Base-by-base conservation (phyloP, 352 stramenopile genomes). In the Globisporangium spiculum region DNA sequence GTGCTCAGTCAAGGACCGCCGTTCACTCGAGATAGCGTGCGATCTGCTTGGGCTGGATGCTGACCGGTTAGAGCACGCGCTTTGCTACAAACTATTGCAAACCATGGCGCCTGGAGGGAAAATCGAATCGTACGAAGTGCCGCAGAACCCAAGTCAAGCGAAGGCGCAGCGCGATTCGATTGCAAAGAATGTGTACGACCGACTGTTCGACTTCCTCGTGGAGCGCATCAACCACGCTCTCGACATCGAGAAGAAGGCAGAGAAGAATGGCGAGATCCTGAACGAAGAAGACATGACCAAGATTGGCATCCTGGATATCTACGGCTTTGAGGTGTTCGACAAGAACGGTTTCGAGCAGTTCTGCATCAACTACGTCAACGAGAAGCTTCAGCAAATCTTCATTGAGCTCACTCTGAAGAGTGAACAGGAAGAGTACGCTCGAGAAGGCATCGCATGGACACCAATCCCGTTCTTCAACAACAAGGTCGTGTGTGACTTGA, bases 141-240 rank as follows among this genome's bases (percentile, higher is more conserved):
- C 88, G 16, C 88, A 96, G 67, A 96, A 96, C 68, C 71, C 76
- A 9, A 93, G 73, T 41, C 94, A 98, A 72, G 97, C 97, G 0
- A 75, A 79, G 7, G 91, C 97, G 59, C 96, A 97, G 68, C 86
- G 97, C 6, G 97, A 99, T 75, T 97, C 96, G 3, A 93, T 99
- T 46, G 96, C 97, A 7, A 99, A 99, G 83, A 84, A 97, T 52
- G 82, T 99, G 12, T 99, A 99, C 75, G 96, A 97, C 26, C 90
- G 89, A 44, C 70, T 99, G 14, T 99, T 99, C 78, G 81, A 98
- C 59, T 99, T 98, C 79, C 83, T 99, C 41, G 96, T 99, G 27
- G 91, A 96, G 60, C 85, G 88, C 41, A 79, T 98, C 41, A 98
- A 97, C 64, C 79, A 92, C 66, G 88, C 88, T 6, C 65, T 96